Conservation (phyloP, 768 basidiomycete genomes). For the Hericium coralloides region DNA sequence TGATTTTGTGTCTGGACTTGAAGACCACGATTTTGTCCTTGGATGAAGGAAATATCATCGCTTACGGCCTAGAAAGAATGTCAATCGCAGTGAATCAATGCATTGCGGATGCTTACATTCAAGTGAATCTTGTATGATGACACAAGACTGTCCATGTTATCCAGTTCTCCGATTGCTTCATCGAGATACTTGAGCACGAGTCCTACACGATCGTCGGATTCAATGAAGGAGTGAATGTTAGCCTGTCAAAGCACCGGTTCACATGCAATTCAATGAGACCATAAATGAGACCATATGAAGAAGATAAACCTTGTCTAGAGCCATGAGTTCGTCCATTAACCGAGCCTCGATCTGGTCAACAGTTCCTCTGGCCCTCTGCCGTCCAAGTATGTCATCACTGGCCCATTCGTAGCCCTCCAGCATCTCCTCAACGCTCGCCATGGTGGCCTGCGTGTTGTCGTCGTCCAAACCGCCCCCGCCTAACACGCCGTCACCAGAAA, state of each 20-base stretch:
- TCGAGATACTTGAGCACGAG: constrained; percentile 85
- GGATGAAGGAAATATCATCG: constrained; percentile 94
- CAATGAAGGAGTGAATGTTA: constrained; percentile 94
- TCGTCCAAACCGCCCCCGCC: constrained; percentile 36
- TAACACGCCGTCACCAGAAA: constrained; percentile 30
- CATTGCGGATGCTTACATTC: constrained; percentile 49
- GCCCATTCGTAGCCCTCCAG: constrained; percentile 98
- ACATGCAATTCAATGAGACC: neutral
- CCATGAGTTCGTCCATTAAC: constrained; percentile 81
- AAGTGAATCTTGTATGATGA: constrained; percentile 95
- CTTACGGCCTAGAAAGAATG: constrained; percentile 61
- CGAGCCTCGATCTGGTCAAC: constrained; percentile 91
- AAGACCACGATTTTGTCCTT: constrained; percentile 91
- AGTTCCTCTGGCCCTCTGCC: constrained; percentile 57
- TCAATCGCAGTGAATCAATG: neutral
- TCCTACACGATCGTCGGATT: constrained; percentile 86
- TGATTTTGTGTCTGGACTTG: constrained; percentile 98
- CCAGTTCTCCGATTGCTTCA: constrained; percentile 80
- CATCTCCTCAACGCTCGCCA: constrained; percentile 96
- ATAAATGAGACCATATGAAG: neutral
- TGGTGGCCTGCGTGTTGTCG: constrained; percentile 70
- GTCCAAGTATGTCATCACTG: constrained; percentile 62
- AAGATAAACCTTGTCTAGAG: constrained; percentile 75
- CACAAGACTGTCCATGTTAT: constrained; percentile 81
- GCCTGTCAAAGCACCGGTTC: constrained; percentile 42